Evolutionary conservation across 768 basidiomycete species (phyloP).

Genomic region (Hortiboletus campestris): DNA sequence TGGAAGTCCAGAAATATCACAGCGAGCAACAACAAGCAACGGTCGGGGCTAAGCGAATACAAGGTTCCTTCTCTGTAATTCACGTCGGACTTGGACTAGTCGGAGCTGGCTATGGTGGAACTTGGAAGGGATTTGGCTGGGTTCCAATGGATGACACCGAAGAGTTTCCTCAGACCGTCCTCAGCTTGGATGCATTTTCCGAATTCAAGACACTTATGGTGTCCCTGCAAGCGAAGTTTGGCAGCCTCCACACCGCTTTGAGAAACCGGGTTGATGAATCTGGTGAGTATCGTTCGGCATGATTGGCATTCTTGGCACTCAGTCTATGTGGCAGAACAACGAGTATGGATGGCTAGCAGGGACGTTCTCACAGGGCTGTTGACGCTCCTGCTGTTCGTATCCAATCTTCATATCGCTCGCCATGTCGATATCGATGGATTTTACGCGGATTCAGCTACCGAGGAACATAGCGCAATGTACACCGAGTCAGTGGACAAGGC

Average conservation of each 20-base stretch:
- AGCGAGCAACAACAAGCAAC: slow-evolving; percentile 25
- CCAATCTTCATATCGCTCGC: slow-evolving; percentile 74
- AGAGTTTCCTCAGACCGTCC: slow-evolving; percentile 43
- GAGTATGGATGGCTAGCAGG: slow-evolving; percentile 40
- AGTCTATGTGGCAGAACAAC: slow-evolving; percentile 21
- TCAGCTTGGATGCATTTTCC: slow-evolving; percentile 51
- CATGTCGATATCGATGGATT: slow-evolving; percentile 83
- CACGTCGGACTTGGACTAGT: slow-evolving; percentile 76
- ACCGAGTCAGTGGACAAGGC: slow-evolving; percentile 67
- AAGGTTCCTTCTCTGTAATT: slow-evolving; percentile 57
- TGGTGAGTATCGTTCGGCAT: slow-evolving; percentile 20
- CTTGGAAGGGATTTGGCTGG: slow-evolving; percentile 88
- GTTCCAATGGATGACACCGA: slow-evolving; percentile 53
- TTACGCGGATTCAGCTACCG: slow-evolving; percentile 42
- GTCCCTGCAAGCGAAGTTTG: slow-evolving; percentile 51
- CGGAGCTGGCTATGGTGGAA: slow-evolving; percentile 72
- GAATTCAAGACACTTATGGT: slow-evolving; percentile 50
- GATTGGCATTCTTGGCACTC: neutral
- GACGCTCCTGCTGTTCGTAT: slow-evolving; percentile 54
- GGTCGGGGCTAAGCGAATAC: slow-evolving; percentile 48
- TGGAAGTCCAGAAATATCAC: slow-evolving; percentile 64
- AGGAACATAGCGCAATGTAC: slow-evolving; percentile 51
- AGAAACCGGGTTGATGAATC: slow-evolving; percentile 21
- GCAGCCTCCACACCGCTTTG: slow-evolving; percentile 26
- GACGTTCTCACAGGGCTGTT: slow-evolving; percentile 56